Conservation (phyloP, 345 rosid genomes). For the Eucalyptus paniculata region DNA sequence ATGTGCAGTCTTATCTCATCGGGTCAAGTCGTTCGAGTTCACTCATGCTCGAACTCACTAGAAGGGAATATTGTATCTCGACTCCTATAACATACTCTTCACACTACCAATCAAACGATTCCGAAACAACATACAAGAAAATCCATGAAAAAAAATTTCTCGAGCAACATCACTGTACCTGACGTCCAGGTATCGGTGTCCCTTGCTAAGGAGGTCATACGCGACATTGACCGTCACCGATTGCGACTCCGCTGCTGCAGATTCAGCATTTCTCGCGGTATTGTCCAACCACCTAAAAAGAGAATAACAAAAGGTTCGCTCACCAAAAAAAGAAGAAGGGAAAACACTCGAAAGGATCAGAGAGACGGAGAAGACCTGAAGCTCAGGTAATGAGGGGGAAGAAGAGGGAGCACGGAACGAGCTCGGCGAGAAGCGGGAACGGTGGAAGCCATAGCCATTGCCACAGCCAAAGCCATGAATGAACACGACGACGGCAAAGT, state of each 20-base stretch:
- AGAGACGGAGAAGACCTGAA: neutral
- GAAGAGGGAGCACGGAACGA: neutral
- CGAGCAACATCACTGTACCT: neutral
- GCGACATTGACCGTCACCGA: slow-evolving; percentile 3
- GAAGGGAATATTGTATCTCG: neutral
- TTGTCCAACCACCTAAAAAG: neutral
- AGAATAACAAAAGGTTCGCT: too few species aligned
- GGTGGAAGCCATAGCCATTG: neutral
- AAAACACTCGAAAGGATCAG: neutral
- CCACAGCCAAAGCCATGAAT: neutral
- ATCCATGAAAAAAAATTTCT: neutral
- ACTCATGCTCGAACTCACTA: neutral
- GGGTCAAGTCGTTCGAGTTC: neutral
- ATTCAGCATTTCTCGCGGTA: neutral
- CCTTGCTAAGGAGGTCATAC: slow-evolving; percentile 1
- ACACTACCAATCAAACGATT: neutral
- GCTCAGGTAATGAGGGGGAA: neutral
- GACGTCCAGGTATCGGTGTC: slow-evolving; percentile 14
- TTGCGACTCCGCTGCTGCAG: neutral
- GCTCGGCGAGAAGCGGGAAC: neutral
- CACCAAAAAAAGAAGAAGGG: neutral
- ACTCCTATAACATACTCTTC: neutral
- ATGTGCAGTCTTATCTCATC: neutral
- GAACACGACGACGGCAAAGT: neutral
- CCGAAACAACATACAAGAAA: neutral